Conservation (phyloP, 305 asterid genomes). For the Stenogyne calaminthoides region DNA sequence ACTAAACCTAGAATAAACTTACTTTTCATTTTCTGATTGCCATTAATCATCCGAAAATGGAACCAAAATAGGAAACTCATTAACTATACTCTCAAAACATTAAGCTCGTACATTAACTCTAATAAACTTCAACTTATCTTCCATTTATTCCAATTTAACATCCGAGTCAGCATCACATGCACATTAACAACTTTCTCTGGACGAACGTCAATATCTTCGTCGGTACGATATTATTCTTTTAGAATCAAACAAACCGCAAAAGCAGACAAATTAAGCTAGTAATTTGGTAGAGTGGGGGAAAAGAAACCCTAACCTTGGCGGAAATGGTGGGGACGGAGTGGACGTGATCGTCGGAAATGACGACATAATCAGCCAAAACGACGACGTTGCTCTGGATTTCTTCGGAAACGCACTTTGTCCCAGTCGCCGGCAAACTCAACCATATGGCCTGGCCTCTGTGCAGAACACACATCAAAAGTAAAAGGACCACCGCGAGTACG, state of each 20-base stretch:
- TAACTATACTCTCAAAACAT: neutral
- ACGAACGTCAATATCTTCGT: neutral
- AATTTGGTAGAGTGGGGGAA: neutral
- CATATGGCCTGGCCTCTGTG: conserved; percentile 60
- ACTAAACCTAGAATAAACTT: neutral
- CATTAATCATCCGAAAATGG: neutral
- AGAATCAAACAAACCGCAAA: neutral
- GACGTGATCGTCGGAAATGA: conserved; percentile 68
- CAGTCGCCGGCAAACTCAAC: conserved; percentile 72
- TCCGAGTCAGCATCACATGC: conserved; percentile 6
- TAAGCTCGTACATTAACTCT: conserved; percentile 3
- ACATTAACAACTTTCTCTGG: neutral
- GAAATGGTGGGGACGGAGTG: conserved; percentile 74
- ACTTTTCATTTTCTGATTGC: neutral
- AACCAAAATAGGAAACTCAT: neutral
- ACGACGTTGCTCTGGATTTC: conserved; percentile 88
- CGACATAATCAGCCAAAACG: conserved; percentile 84
- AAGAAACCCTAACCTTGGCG: conserved; percentile 58
- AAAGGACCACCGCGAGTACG: conserved; percentile 41
- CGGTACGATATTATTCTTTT: neutral
- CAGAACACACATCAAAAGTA: conserved; percentile 38
- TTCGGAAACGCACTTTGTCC: conserved; percentile 90
- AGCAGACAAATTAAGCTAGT: neutral
- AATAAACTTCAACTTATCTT: neutral
- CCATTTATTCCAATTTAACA: conserved; percentile 16